These are phyloP conservation scores for Phytophthora pseudosyringae DNA, from an alignment of 352 stramenopile genomes.

Conservation along the genomic window DNA sequence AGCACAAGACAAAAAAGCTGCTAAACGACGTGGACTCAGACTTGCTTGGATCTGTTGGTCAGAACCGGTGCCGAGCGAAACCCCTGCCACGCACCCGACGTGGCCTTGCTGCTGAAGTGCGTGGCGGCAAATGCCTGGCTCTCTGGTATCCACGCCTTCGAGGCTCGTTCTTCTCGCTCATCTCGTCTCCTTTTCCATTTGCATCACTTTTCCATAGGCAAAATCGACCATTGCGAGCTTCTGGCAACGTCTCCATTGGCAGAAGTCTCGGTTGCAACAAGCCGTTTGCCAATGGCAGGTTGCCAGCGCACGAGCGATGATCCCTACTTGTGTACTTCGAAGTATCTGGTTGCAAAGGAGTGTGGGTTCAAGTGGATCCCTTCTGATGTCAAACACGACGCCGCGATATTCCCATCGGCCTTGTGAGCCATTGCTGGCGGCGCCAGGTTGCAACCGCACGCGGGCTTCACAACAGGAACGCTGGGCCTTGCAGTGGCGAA, in stretches of 20 bases:
- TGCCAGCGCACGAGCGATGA: slow-evolving; percentile 8
- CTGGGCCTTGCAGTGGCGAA: no score
- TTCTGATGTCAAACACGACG: slow-evolving; percentile 9
- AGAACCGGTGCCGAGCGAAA: slow-evolving; percentile 21
- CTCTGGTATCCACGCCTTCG: neutral
- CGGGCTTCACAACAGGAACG: neutral
- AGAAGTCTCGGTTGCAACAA: neutral
- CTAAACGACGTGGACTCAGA: slow-evolving; percentile 15
- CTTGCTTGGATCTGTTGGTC: slow-evolving; percentile 9
- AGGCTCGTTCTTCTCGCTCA: neutral
- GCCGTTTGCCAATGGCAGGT: neutral
- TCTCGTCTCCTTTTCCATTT: neutral
- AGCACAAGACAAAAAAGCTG: slow-evolving; percentile 14
- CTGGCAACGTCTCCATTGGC: neutral
- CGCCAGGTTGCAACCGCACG: neutral
- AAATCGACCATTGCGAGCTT: neutral
- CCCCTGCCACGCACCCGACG: slow-evolving; percentile 4
- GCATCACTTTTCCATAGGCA: neutral
- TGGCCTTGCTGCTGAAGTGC: slow-evolving; percentile 2
- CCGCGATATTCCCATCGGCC: neutral
- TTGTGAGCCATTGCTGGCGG: neutral
- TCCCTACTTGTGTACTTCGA: neutral
- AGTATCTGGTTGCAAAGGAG: slow-evolving; percentile 20
- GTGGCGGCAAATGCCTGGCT: neutral
- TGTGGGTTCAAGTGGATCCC: slow-evolving; percentile 1